Evolutionary conservation across 2,329 filamentous ascomycete species (phyloP).

Genomic region (Emmonsia crescens): DNA sequence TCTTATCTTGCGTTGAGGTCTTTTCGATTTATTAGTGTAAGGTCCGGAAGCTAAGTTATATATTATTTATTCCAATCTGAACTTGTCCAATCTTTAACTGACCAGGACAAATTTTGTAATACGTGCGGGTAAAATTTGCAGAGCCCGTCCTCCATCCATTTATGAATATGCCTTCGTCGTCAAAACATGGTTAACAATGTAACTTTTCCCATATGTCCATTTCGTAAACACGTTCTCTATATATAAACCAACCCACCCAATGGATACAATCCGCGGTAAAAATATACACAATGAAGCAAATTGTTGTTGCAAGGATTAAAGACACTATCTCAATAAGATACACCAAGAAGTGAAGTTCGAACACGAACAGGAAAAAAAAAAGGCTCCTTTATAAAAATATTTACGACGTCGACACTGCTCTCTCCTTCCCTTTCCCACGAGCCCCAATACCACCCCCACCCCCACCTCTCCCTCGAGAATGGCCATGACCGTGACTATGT

Average conservation of each 20-base stretch:
- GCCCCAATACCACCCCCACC: background rate
- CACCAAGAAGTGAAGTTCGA: background rate
- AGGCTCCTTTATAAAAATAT: background rate
- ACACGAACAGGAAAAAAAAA: background rate
- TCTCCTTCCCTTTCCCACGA: constrained; percentile 9
- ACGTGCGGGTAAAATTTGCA: too few relatives aligned
- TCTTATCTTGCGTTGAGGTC: too few relatives aligned
- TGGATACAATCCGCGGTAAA: background rate
- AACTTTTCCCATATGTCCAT: background rate
- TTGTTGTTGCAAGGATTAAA: background rate
- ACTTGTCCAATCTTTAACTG: too few relatives aligned
- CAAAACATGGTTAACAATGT: background rate
- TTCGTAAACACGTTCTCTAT: background rate
- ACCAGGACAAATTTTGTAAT: too few relatives aligned
- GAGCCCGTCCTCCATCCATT: background rate
- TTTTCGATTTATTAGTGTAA: too few relatives aligned
- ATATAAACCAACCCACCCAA: background rate
- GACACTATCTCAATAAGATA: background rate
- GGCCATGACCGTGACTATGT: background rate
- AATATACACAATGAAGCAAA: background rate
- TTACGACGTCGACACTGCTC: background rate
- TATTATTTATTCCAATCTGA: too few relatives aligned
- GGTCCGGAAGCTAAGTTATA: background rate
- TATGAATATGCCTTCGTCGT: background rate
- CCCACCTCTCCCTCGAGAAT: background rate